Conservation (phyloP, 352 stramenopile genomes). For the Blastocystis sp. region DNA sequence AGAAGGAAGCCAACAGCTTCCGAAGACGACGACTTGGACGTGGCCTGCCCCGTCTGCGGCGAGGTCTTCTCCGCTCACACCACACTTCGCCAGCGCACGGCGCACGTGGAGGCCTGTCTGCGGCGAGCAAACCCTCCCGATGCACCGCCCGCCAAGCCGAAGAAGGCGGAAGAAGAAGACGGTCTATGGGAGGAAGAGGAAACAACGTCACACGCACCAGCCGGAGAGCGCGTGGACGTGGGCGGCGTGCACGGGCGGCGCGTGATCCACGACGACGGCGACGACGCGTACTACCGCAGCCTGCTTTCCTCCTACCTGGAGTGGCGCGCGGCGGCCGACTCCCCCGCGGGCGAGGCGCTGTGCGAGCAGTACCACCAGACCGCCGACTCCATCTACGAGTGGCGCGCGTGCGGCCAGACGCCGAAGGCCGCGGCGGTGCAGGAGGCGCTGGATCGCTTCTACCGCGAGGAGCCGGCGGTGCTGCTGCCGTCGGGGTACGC, state of each 20-base stretch:
- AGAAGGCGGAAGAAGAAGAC: background rate
- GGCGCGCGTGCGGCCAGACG: background rate
- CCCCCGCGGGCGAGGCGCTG: background rate
- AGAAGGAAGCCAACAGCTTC: background rate
- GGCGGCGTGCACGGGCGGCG: background rate
- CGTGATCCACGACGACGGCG: constrained; percentile 41
- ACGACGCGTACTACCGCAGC: constrained; percentile 9
- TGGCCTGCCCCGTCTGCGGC: constrained; percentile 52
- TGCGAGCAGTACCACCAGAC: background rate
- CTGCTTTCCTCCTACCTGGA: constrained; percentile 19
- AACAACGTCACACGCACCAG: background rate
- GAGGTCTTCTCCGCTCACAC: background rate
- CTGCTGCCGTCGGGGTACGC: constrained; percentile 1
- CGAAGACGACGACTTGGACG: too few species aligned
- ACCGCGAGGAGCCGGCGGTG: constrained; percentile 14
- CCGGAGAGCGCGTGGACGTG: constrained; percentile 7
- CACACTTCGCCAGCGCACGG: constrained; percentile 8
- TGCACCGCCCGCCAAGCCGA: background rate
- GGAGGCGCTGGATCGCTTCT: background rate
- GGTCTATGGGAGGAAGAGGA: constrained; percentile 17
- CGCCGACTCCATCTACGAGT: constrained; percentile 9
- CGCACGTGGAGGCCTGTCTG: constrained; percentile 43
- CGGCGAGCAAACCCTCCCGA: background rate
- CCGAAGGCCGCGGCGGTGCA: background rate
- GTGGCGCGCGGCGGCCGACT: background rate